Conservation (phyloP, 1,284 basidiomycete genomes). For the Cryptococcus floricola region DNA sequence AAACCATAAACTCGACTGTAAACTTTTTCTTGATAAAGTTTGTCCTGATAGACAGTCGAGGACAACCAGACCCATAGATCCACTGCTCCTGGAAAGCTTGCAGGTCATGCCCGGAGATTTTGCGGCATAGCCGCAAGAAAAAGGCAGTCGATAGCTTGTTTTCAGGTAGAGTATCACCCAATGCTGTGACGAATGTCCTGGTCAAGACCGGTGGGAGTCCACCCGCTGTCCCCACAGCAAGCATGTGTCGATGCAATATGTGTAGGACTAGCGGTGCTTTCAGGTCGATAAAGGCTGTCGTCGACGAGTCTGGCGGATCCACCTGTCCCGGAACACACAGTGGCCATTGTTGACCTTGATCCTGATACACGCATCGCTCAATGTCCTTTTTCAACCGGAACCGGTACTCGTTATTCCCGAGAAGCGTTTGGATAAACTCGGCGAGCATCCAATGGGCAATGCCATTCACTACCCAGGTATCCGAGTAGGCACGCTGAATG, state of each 20-base stretch:
- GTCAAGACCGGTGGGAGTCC: conserved; percentile 93
- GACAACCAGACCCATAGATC: conserved; percentile 97
- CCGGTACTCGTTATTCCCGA: conserved; percentile 97
- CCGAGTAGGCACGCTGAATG: conserved; percentile 88
- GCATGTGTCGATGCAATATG: conserved; percentile 87
- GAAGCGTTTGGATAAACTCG: conserved; percentile 77
- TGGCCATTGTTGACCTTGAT: conserved; percentile 85
- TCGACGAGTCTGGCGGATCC: conserved; percentile 75
- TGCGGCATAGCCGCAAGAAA: conserved; percentile 88
- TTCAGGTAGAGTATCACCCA: conserved; percentile 82
- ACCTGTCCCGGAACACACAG: conserved; percentile 80
- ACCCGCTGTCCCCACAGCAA: conserved; percentile 90
- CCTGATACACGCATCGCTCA: conserved; percentile 83
- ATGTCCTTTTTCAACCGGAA: conserved; percentile 96
- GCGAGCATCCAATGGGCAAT: conserved; percentile 86
- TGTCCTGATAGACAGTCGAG: conserved; percentile 81
- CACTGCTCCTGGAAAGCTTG: conserved; percentile 92
- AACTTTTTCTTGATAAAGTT: conserved; percentile 97
- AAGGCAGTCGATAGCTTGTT: conserved; percentile 84
- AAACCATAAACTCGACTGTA: conserved; percentile 91
- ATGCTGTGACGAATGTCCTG: conserved; percentile 88
- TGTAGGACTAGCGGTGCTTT: conserved; percentile 94
- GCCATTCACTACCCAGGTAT: conserved; percentile 94
- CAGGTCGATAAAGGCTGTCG: conserved; percentile 84
- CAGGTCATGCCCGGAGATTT: conserved; percentile 86